These are phyloP conservation scores for Crassisporium funariophilum DNA, from an alignment of 768 basidiomycete species.

Conservation along the genomic window DNA sequence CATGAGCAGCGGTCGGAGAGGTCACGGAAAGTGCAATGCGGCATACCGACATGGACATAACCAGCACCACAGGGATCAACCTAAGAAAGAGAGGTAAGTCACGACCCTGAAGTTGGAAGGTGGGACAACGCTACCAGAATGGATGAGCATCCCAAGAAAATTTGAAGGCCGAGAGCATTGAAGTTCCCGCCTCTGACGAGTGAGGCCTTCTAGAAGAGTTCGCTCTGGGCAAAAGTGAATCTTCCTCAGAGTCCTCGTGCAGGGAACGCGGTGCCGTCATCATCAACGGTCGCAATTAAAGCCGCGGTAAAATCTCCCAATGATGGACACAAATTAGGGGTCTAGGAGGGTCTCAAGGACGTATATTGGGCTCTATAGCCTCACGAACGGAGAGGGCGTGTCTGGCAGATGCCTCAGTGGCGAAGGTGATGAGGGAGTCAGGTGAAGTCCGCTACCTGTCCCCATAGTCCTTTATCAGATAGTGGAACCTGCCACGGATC, in stretches of 20 bases:
- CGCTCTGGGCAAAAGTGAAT: slow-evolving; percentile 16
- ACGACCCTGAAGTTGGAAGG: slow-evolving; percentile 1
- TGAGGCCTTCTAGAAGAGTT: neutral
- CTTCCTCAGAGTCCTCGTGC: slow-evolving; percentile 18
- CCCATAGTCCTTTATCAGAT: neutral
- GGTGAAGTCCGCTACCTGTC: too few species aligned
- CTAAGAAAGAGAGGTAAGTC: slow-evolving; percentile 34
- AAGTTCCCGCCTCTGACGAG: slow-evolving; percentile 4
- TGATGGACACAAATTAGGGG: too few species aligned
- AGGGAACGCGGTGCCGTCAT: slow-evolving; percentile 13
- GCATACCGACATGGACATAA: slow-evolving; percentile 69
- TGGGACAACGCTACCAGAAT: slow-evolving; percentile 37
- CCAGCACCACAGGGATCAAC: slow-evolving; percentile 72
- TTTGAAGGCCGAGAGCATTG: slow-evolving; percentile 2
- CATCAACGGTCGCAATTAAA: neutral
- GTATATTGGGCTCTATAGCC: too few species aligned
- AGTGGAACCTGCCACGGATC: too few species aligned
- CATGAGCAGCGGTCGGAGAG: slow-evolving; percentile 10
- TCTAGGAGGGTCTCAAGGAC: too few species aligned
- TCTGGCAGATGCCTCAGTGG: too few species aligned
- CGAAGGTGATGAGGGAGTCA: too few species aligned
- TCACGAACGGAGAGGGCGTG: too few species aligned
- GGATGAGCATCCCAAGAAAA: slow-evolving; percentile 38
- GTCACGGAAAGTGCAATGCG: slow-evolving; percentile 24
- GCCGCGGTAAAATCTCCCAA: too few species aligned